Base-by-base conservation (phyloP, 2,329 filamentous ascomycete species). In the Thyridium curvatum region DNA sequence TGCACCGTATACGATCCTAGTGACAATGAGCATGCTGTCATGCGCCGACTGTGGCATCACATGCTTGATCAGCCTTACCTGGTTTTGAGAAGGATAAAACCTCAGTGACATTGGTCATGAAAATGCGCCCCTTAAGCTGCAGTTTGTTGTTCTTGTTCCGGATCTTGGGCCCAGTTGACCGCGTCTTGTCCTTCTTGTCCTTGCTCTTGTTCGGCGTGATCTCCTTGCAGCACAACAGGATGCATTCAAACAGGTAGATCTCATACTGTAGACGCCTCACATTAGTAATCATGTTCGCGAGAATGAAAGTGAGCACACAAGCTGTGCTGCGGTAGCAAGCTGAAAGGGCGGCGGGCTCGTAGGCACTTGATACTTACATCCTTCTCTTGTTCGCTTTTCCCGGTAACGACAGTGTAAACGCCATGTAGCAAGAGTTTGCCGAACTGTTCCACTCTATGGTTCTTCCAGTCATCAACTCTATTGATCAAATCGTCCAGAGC, bases 31-130 rank as follows among this genome's bases (percentile, higher is more conserved):
- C 41, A 33, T 14, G 29, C 33, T 32, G 32, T 18, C n/a, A n/a
- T 26, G 21, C 21, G 21, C 6, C 6, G 6, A 26, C 21, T 26
- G 6, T 26, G 21, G 10, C 6, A 10, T 26, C 21, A 26, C n/a
- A n/a, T n/a, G 32, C 9, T n/a, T 30, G 14, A 32, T 12, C 13
- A n/a, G 41, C 57, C 76, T 56, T 77, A 94, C 90, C 89, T 62
- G 88, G 86, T 61, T 90, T 95, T 36, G 84, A 81, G 43, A 93
- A 71, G 14, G 85, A 90, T 32, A 95, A 71, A n/a, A 95, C 83
- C 59, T 96, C 88, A 30, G 90, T 97, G 39, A 98, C 91, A 55
- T 98, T 98, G 50, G 90, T 89, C 90, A 98, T 97, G 66, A 96
- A 97, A 53, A 98, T 98, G 37, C 93, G 81, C 30, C 93, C 93